These are phyloP conservation scores for Calocybe cyanea DNA, from an alignment of 768 basidiomycete genomes.

Conservation along the genomic window DNA sequence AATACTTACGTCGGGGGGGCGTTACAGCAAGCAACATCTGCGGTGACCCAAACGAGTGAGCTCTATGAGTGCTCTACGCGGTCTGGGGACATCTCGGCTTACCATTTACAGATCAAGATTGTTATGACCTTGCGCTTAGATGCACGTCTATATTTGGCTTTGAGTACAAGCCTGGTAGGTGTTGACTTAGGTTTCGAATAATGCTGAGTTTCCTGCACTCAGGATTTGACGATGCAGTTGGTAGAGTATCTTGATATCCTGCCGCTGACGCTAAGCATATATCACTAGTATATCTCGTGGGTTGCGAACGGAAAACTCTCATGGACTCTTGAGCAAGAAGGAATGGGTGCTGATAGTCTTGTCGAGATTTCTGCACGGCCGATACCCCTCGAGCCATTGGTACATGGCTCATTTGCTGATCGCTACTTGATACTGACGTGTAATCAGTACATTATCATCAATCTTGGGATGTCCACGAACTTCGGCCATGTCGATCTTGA, in stretches of 20 bases:
- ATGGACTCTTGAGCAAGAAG: conserved; percentile 69
- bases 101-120: conserved; percentile 55
- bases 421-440: conserved; percentile 1
- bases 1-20: conserved; percentile 50
- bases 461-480: conserved; percentile 80
- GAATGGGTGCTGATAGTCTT: conserved; percentile 49
- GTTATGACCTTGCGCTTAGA: conserved; percentile 54
- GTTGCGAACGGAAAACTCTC: conserved; percentile 53
- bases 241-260: conserved; percentile 18
- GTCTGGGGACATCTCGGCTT: neutral
- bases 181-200: neutral
- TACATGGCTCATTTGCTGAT: conserved; percentile 22
- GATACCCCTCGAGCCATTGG: conserved; percentile 83
- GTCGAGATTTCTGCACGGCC: conserved; percentile 66
- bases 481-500: conserved; percentile 70
- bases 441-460: conserved; percentile 73
- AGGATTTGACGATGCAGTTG: conserved; percentile 51
- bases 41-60: conserved; percentile 52
- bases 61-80: neutral
- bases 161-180: conserved; percentile 68
- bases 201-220: neutral
- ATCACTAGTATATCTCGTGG: conserved; percentile 73
- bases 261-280: neutral
- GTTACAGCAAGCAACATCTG: conserved; percentile 55
- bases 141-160: conserved; percentile 75